Evolutionary conservation across 495 filamentous ascomycete species (phyloP), one percentile per base, ranked within the genome.

Genomic region (Apodospora peruviana): DNA sequence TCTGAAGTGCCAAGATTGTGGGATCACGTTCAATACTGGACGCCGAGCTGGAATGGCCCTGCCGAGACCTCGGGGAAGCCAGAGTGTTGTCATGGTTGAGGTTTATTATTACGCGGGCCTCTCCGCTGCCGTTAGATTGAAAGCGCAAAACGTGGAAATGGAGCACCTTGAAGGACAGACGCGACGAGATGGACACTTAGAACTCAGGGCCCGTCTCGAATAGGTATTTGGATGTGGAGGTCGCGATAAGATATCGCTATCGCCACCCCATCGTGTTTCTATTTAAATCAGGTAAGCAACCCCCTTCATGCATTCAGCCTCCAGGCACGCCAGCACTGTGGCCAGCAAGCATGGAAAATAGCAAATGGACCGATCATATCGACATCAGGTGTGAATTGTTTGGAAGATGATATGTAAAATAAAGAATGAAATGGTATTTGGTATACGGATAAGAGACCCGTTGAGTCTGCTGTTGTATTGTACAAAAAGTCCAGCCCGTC

Each of bases 61-160:
- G 53, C 56, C 12, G 3, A 43, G 50, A 11, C 62, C 63, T 42
- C 62, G 53, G 9, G 61, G 51, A 36, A 67, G 59, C 57, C 65
- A 65, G 23, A 62, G 52, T 52, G 56, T 67, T 47, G 53, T 61
- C 70, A 72, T 70, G 19, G 41, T 34, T 35, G 27, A 32, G 27
- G 27, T 32, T 32, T 7, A n/a, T n/a, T n/a, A n/a, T n/a, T n/a
- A 7, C 27, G 27, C 27, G 27, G 27, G 14, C 27, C 27, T 14
- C 27, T 32, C 27, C 27, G 16, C 22, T 14, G 14, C 2, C 23
- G 12, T 2, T 17, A 10, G 11, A 9, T 11, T 21, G 3, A 48
- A 2, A 11, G 14, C 22, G 5, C 14, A 19, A n/a, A n/a, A n/a
- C n/a, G n/a, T n/a, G n/a, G n/a, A n/a, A n/a, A n/a, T n/a, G n/a